Evolutionary conservation across 176 grass and related monocot genomes (phyloP), one percentile per base, ranked within the genome.

Genomic region (Typha latifolia): DNA sequence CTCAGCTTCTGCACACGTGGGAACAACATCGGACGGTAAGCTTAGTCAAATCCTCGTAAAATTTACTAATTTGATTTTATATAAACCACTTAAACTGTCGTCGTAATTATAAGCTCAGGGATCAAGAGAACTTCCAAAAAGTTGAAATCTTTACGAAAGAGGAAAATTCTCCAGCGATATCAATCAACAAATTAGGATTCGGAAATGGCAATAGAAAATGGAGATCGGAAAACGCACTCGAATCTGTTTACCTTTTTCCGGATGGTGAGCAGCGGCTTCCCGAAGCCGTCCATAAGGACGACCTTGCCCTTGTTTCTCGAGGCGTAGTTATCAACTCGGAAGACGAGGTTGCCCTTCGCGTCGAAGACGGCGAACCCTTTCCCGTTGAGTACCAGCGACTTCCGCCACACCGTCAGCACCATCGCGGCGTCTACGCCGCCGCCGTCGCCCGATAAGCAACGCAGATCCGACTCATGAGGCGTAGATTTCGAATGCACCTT

Each of bases 231-330:
- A 19, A 6, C 1, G 5, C 2, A 1, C n/a, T 5, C 3, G 15
- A 56, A 19, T 14, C 16, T 5, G 6, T 18, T 57, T 57, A 90
- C 87, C 87, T 91, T 91, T 49, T 83, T 72, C 26, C 74, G 72
- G 83, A 91, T 84, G 61, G 84, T 91, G 70, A 85, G 61, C 15
- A 91, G 77, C 4, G 80, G 80, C 8, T 51, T 69, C 23, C 87
- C 87, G 37, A 12, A 4, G 50, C 83, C 80, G 68, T 90, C 83
- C 87, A 90, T 90, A 27, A 90, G 69, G 4, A 90, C 83, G 63
- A 86, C 50, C 83, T 90, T 76, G 26, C 80, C 68, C 9, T 70
- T 74, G 14, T 69, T 86, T 22, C 74, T 69, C n/a, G 78, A 49
- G 10, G 77, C 61, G 74, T 90, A 75, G 3, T 71, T 67, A 66